Percentiles rank a stretch among this genome's conserved stretches.
Evolutionary conservation across 2,329 filamentous ascomycete genomes (phyloP).

Genomic region (Cordyceps fumosorosea): DNA sequence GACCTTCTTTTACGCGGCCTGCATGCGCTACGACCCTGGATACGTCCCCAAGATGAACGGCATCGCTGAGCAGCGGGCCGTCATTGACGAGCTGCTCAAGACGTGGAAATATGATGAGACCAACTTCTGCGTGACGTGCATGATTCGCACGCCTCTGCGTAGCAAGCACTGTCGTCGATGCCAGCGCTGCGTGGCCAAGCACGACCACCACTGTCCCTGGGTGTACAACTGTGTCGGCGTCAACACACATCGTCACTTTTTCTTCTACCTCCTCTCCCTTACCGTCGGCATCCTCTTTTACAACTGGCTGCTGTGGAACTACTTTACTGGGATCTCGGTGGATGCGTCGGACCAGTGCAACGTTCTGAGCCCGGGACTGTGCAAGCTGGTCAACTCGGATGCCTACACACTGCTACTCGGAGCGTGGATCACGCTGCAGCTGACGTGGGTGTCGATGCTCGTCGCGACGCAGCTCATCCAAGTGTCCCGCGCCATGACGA

Average conservation of each 20-base stretch:
- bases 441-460: slow-evolving; percentile 97
- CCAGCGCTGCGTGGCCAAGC: slow-evolving; percentile 86
- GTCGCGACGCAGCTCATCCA: slow-evolving; percentile 90
- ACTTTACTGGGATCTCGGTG: slow-evolving; percentile 54
- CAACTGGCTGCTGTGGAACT: slow-evolving; percentile 65
- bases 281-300: slow-evolving; percentile 68
- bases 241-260: slow-evolving; percentile 95
- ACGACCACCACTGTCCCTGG: slow-evolving; percentile 98
- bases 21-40: slow-evolving; percentile 85
- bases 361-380: slow-evolving; percentile 67
- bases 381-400: slow-evolving; percentile 71
- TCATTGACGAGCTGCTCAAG: slow-evolving; percentile 79
- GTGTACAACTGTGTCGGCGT: slow-evolving; percentile 92
- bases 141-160: slow-evolving; percentile 85
- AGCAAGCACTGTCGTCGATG: slow-evolving; percentile 96
- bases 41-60: slow-evolving; percentile 88
- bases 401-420: slow-evolving; percentile 75
- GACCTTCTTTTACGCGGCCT: slow-evolving; percentile 77
- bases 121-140: slow-evolving; percentile 90
- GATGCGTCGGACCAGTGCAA: slow-evolving; percentile 57
- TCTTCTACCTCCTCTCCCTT: slow-evolving; percentile 77
- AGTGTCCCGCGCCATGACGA: slow-evolving; percentile 87
- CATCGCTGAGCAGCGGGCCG: slow-evolving; percentile 80
- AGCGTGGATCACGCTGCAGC: slow-evolving; percentile 74
- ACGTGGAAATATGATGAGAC: slow-evolving; percentile 87